A percentile compares a stretch with the other conserved stretches of the same genome.
These are phyloP conservation scores for Aureobasidium sp. DNA, from an alignment of 2,329 filamentous ascomycete genomes.

Conservation along the genomic window DNA sequence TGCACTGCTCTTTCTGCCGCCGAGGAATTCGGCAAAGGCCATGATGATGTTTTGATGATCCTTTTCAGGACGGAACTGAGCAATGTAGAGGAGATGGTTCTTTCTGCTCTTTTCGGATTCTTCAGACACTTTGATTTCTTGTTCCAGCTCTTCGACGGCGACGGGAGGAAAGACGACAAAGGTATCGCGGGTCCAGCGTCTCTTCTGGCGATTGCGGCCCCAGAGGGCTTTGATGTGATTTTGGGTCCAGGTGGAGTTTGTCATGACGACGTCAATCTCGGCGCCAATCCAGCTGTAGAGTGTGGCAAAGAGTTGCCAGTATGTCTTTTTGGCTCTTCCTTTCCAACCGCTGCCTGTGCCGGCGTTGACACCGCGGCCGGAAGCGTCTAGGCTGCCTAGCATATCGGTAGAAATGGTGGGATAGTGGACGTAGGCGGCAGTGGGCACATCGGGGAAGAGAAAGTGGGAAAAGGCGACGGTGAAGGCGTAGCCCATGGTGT, in stretches of 20 bases:
- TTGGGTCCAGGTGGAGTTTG: slow-evolving; percentile 93
- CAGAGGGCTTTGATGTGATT: slow-evolving; percentile 74
- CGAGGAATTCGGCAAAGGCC: slow-evolving; percentile 64
- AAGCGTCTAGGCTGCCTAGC: slow-evolving; percentile 71
- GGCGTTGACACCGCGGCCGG: slow-evolving; percentile 66
- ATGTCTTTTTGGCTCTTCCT: slow-evolving; percentile 66
- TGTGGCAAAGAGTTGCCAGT: slow-evolving; percentile 80
- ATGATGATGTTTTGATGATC: slow-evolving; percentile 83
- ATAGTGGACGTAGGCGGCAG: slow-evolving; percentile 93
- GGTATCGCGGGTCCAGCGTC: slow-evolving; percentile 50
- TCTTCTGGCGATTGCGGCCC: slow-evolving; percentile 44
- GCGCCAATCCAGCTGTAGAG: slow-evolving; percentile 78
- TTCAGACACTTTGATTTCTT: slow-evolving; percentile 63
- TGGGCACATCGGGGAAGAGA: slow-evolving; percentile 73
- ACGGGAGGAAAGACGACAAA: slow-evolving; percentile 86
- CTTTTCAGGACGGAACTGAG: slow-evolving; percentile 95
- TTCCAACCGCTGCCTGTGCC: slow-evolving; percentile 67
- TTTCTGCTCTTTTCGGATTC: slow-evolving; percentile 64
- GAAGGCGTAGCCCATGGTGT: slow-evolving; percentile 98
- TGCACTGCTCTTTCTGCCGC: slow-evolving; percentile 34
- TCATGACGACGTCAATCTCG: slow-evolving; percentile 89
- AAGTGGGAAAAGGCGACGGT: slow-evolving; percentile 73
- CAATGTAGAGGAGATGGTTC: slow-evolving; percentile 79
- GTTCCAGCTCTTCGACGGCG: slow-evolving; percentile 75
- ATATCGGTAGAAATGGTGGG: slow-evolving; percentile 98